Base-by-base conservation (phyloP, 768 basidiomycete genomes). In the Mycena indigotica region DNA sequence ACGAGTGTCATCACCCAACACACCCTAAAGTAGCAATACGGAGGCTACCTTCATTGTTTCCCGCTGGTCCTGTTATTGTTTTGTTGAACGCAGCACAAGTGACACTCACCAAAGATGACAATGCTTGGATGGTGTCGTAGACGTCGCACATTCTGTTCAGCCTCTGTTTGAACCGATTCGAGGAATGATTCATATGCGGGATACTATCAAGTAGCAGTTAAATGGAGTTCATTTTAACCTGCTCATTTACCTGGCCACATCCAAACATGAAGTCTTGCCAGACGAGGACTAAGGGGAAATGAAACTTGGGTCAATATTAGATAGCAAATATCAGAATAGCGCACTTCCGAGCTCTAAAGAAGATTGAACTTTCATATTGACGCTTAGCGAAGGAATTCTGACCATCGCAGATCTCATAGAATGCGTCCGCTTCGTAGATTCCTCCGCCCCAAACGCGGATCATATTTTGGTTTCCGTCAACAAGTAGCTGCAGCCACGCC, bases 191-290 rank as follows among this genome's bases (percentile, higher is more conserved):
- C 85, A 66, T 95, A 87, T 3, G 92, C 95, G 0, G 95, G 95
- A 68, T 97, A 96, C 86, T 93, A 68, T 21, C 26, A 53, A 38
- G 61, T 28, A n/a, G n/a, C n/a, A 5, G 62, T 24, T 44, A 21
- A 45, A 54, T 48, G 28, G 28, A 49, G 23, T 16, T 56, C 46
- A 32, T 44, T 4, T 25, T 41, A 30, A 28, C 49, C 23, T 23
- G 8, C 28, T 17, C 16, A 63, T 74, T 16, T 58, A 90, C 89
- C 77, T 93, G 91, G 25, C 95, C 95, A 70, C 95, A 97, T 28
- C 88, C 94, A 70, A 98, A 98, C 88, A 92, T 88, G 72, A 97
- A 95, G 73, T 98, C 96, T 74, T 97, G 95, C 95, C 95, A 97
- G 26, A 97, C 94, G 29, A 97, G 79, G 48, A 98, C 85, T 85